phyloP scores from a whole-genome alignment of 2,329 filamentous ascomycete species.

The Sporothrix curviconia region DNA sequence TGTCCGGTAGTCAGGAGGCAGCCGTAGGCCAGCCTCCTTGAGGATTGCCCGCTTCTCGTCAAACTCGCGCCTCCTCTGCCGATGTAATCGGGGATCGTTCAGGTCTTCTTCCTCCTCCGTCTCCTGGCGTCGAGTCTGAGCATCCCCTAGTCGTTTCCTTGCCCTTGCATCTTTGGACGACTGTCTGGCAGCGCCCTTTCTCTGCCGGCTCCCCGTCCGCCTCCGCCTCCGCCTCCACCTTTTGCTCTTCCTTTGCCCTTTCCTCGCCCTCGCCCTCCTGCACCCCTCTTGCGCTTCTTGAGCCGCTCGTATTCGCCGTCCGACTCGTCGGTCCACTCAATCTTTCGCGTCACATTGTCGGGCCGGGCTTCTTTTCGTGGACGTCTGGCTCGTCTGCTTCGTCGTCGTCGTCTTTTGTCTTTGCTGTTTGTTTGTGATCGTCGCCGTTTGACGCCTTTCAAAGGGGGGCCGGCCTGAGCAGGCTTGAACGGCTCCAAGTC shows the following conservation, averaged over 20 bases:
- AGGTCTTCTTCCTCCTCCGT: constrained; percentile 26
- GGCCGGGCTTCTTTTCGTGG: neutral
- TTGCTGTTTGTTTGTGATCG: constrained; percentile 29
- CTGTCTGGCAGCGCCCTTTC: no score
- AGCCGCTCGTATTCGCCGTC: constrained; percentile 57
- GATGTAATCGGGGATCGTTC: constrained; percentile 66
- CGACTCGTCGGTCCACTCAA: constrained; percentile 51
- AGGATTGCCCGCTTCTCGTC: constrained; percentile 54
- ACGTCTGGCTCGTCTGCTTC: constrained; percentile 3
- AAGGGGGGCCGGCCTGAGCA: neutral
- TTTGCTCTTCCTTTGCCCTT: constrained; percentile 29
- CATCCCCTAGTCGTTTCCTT: constrained; percentile 21
- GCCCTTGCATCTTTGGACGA: no score
- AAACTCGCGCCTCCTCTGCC: constrained; percentile 60
- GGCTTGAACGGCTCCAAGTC: constrained; percentile 8
- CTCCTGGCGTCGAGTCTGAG: no score
- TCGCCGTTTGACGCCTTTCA: constrained; percentile 14
- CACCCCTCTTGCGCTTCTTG: constrained; percentile 54
- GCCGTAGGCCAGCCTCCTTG: constrained; percentile 60
- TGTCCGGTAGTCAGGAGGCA: constrained; percentile 71
- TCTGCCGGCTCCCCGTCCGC: no score
- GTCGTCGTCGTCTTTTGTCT: neutral
- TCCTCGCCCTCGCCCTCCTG: constrained; percentile 28
- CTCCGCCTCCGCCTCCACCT: neutral
- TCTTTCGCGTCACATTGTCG: constrained; percentile 34